phyloP scores from a whole-genome alignment of 2,329 filamentous ascomycete genomes.

The Colletotrichum simmondsii region DNA sequence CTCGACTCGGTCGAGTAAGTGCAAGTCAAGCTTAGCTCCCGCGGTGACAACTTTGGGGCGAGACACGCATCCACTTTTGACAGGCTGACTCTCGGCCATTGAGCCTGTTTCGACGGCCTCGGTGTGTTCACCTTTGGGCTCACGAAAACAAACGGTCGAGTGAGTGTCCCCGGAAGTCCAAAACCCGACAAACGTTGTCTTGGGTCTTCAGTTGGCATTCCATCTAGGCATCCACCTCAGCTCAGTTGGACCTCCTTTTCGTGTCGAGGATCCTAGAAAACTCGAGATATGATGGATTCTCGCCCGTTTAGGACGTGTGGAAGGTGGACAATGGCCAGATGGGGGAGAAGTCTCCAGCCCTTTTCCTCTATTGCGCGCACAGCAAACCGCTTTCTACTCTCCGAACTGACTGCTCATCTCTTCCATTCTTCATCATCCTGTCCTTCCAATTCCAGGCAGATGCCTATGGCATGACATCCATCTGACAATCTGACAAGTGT shows the following conservation, averaged over 20 bases:
- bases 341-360: not conserved
- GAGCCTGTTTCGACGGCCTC: conserved; percentile 11
- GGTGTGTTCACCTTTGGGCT: not conserved
- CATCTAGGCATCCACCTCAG: not conserved
- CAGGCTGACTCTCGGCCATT: conserved; percentile 9
- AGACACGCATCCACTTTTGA: conserved; percentile 5
- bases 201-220: not conserved
- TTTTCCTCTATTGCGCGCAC: not conserved
- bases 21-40: not conserved
- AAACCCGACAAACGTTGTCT: conserved; percentile 16
- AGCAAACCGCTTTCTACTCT: not conserved
- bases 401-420: not conserved
- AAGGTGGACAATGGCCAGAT: not conserved
- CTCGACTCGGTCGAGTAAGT: not conserved
- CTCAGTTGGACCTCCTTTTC: not conserved
- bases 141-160: not conserved
- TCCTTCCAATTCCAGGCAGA: not conserved
- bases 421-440: not conserved
- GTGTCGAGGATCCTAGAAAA: not conserved
- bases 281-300: not conserved
- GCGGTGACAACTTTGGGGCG: conserved; percentile 7
- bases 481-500: not conserved
- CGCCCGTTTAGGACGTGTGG: not conserved
- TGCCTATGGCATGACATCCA: not conserved
- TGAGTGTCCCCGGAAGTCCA: not conserved